Base-by-base conservation (phyloP, 345 rosid species). In the Psidium guajava region DNA sequence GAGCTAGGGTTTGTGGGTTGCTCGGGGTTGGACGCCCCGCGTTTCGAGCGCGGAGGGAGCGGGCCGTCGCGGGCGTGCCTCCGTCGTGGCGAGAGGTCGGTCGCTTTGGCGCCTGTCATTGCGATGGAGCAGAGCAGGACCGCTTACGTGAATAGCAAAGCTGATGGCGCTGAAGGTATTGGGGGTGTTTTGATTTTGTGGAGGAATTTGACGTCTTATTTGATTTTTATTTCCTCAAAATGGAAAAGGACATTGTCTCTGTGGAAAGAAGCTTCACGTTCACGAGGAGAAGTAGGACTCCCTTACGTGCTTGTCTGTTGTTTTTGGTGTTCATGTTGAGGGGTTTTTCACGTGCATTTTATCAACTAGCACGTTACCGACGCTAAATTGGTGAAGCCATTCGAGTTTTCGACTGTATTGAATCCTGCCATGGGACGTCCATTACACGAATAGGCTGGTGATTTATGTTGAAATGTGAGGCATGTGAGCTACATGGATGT, bases 91-190 rank as follows among this genome's bases (percentile, higher is more conserved):
- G 84, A 82, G 86, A 89, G 90, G 86, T 75, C 83, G 84, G 86
- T 87, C 82, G 84, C 81, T 69, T 77, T 85, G 88, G 82, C 83
- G 85, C 89, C 91, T 73, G 86, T 93, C 81, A 82, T 82, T 89
- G 95, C 95, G 32, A 86, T 81, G 85, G 91, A 92, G 52, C 92
- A 94, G 50, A 77, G 94, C 22, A 83, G 87, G 52, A 75, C 89
- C 21, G 83, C 85, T 20, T 22, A 81, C 87, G 54, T 81, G 54
- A 85, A 85, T 14, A 53, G 58, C 83, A 81, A 80, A 83, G 83
- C 81, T 47, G 91, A 49, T 32, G 21, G 83, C 44, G 85, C n/a
- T 59, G 50, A 54, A 44, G 85, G 85, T 86, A 82, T 28, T 28
- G 9, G 8, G 6, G 28, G 12, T 16, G 11, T 69, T 57, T 44